A percentile compares a stretch with the other conserved stretches of the same genome.
phyloP scores from a whole-genome alignment of 148 eudicot species.

The Amaranthus palmeri region DNA sequence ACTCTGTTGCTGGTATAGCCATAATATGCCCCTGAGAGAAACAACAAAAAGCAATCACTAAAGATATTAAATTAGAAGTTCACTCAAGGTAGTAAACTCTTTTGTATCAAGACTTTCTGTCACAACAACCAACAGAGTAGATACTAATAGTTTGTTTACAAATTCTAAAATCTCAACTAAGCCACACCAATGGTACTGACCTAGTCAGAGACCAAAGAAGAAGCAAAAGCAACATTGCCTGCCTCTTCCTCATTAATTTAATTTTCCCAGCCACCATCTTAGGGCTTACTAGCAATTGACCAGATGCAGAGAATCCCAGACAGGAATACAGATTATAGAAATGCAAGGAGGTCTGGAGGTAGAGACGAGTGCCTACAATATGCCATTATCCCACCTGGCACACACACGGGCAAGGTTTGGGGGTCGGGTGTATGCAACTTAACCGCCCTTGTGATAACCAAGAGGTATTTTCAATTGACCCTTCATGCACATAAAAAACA shows the following conservation, averaged over 20 bases:
- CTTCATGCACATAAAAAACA: too few relatives aligned
- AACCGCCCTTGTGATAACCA: too few relatives aligned
- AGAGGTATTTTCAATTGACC: too few relatives aligned
- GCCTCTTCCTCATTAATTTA: constrained; percentile 1
- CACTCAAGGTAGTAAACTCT: not conserved
- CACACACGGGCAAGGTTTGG: too few relatives aligned
- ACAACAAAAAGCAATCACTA: constrained; percentile 15
- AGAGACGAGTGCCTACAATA: not conserved
- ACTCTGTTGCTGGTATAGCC: constrained; percentile 60
- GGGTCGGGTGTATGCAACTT: too few relatives aligned
- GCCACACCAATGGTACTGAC: constrained; percentile 13
- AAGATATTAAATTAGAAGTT: not conserved
- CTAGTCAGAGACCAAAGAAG: constrained; percentile 17
- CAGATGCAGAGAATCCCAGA: constrained; percentile 9
- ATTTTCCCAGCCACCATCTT: constrained; percentile 12
- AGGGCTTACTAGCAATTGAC: constrained; percentile 15
- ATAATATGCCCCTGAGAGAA: constrained; percentile 58
- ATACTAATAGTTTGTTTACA: not conserved
- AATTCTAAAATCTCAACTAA: constrained; percentile 10
- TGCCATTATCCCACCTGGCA: too few relatives aligned
- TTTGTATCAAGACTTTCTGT: not conserved
- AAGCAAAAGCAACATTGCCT: constrained; percentile 14
- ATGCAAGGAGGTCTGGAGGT: constrained; percentile 11
- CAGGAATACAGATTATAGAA: constrained; percentile 10
- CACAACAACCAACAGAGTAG: not conserved